Evolutionary conservation across 192 early-diverging fungal species (phyloP).

Genomic region (Entrophospora sp.): DNA sequence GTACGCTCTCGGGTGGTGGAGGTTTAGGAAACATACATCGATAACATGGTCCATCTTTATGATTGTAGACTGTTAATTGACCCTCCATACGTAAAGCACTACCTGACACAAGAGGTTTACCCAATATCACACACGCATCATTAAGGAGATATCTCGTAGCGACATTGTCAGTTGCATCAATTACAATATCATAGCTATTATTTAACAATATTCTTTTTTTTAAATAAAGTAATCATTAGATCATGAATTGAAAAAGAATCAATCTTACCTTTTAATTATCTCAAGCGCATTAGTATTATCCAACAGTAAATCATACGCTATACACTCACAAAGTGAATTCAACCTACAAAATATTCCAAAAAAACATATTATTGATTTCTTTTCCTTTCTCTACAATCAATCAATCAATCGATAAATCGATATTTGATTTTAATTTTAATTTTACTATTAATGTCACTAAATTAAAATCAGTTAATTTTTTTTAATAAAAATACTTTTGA

Average conservation of each 20-base stretch:
- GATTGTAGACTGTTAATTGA: conserved; percentile 93
- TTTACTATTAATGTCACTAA: no score
- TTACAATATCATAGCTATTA: conserved; percentile 68
- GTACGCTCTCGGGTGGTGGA: conserved; percentile 79
- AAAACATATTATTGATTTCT: no score
- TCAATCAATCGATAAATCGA: no score
- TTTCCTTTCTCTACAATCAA: no score
- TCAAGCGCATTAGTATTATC: conserved; percentile 76
- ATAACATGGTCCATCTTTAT: conserved; percentile 87
- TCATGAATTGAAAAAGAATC: neutral
- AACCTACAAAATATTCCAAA: no score
- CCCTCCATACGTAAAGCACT: conserved; percentile 88
- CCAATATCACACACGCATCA: conserved; percentile 80
- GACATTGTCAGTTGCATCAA: conserved; percentile 93
- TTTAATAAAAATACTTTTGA: conserved; percentile 28
- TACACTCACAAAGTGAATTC: conserved; percentile 55
- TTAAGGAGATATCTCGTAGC: conserved; percentile 92
- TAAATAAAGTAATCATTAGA: neutral
- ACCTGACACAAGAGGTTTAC: conserved; percentile 80
- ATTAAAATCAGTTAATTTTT: no score
- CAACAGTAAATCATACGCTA: conserved; percentile 60
- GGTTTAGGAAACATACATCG: conserved; percentile 91
- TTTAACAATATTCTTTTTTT: neutral
- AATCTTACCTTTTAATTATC: conserved; percentile 44
- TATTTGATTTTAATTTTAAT: no score